Evolutionary conservation across 495 filamentous ascomycete genomes (phyloP).

Genomic region (Darksidea phi): DNA sequence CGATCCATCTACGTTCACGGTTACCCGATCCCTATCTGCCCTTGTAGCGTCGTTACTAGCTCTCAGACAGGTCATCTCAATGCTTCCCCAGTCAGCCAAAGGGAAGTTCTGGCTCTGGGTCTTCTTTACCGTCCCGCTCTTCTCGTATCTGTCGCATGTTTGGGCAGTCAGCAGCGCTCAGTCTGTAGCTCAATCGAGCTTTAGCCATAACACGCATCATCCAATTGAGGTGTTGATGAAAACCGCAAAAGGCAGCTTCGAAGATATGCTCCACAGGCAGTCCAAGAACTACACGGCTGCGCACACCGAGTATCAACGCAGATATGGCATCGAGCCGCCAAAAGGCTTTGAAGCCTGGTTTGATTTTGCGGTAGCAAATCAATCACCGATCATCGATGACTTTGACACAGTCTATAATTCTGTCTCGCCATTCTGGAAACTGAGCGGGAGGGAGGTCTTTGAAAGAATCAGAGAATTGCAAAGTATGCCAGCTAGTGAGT

Average conservation of each 20-base stretch:
- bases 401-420: background rate
- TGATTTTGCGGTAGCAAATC: background rate
- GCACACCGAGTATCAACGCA: background rate
- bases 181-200: background rate
- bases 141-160: background rate
- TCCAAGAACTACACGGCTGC: background rate
- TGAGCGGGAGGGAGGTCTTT: background rate
- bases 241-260: background rate
- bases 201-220: background rate
- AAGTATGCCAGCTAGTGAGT: background rate
- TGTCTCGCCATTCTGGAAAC: background rate
- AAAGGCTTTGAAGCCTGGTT: background rate
- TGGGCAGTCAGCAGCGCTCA: background rate
- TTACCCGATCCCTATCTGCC: background rate
- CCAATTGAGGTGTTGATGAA: background rate
- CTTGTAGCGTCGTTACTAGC: background rate
- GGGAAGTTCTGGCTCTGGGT: background rate
- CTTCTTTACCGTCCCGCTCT: background rate
- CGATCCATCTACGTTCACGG: background rate
- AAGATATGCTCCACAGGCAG: background rate
- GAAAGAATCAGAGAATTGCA: background rate
- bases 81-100: background rate
- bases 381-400: background rate
- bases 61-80: background rate
- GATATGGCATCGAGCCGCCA: constrained; percentile 1